Evolutionary conservation across 164 flowering plant species (phyloP).

Genomic region (Akebia trifoliata): DNA sequence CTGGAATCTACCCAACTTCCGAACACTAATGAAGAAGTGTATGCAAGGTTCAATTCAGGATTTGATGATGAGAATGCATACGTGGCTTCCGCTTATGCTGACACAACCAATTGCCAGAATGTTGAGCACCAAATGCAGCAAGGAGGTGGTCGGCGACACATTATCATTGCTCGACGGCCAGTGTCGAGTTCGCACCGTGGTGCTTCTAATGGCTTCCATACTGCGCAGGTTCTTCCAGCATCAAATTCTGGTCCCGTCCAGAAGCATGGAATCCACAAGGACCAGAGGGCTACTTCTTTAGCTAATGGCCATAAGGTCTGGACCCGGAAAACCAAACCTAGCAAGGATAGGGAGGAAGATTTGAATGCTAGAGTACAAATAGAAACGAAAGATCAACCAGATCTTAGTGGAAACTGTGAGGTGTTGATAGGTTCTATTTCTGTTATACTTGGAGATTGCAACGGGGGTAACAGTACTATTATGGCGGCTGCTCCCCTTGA

Average conservation of each 20-base stretch:
- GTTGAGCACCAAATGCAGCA: conserved; percentile 24
- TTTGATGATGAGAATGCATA: conserved; percentile 13
- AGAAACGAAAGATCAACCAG: conserved; percentile 20
- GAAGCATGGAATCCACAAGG: conserved; percentile 36
- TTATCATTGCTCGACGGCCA: conserved; percentile 28
- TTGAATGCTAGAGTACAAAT: conserved; percentile 16
- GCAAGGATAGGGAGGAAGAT: conserved; percentile 23
- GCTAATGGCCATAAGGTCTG: conserved; percentile 47
- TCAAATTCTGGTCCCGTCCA: conserved; percentile 31
- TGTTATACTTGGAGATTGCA: conserved; percentile 39
- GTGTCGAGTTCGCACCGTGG: conserved; percentile 32
- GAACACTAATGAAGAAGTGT: conserved; percentile 24
- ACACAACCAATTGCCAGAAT: conserved; percentile 19
- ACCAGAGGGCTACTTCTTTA: conserved; percentile 24
- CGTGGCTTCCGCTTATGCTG: conserved; percentile 9
- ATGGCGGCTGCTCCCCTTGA: conserved; percentile 20
- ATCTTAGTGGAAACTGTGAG: conserved; percentile 34
- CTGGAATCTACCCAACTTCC: conserved; percentile 19
- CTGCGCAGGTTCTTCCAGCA: conserved; percentile 27
- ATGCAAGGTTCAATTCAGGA: conserved; percentile 12
- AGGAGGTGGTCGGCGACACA: conserved; percentile 23
- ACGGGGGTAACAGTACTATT: conserved; percentile 6
- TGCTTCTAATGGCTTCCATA: conserved; percentile 37
- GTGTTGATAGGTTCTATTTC: conserved; percentile 79
- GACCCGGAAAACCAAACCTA: conserved; percentile 56